Percentiles rank a stretch among this genome's conserved stretches.
Conservation (phyloP, 441 rosid species). For the Euphorbia corollata region DNA sequence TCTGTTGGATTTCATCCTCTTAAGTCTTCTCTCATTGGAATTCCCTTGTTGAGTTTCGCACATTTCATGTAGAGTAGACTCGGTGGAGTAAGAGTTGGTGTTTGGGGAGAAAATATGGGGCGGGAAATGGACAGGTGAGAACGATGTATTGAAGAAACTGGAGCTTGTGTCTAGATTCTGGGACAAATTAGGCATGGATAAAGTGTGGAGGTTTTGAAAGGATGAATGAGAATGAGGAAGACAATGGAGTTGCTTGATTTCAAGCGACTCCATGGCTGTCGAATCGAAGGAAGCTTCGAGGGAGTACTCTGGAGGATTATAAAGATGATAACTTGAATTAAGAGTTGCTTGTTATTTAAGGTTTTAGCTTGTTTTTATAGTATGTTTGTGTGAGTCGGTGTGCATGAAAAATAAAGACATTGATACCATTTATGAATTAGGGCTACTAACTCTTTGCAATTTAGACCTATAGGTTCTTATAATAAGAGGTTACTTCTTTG, state of each 20-base stretch:
- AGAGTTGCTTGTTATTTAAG: slow-evolving; percentile 17
- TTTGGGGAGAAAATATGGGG: slow-evolving; percentile 30
- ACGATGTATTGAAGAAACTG: slow-evolving; percentile 22
- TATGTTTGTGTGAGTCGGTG: not conserved
- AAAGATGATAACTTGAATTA: not conserved
- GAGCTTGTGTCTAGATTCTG: slow-evolving; percentile 31
- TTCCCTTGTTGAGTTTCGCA: slow-evolving; percentile 22
- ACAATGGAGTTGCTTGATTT: slow-evolving; percentile 21
- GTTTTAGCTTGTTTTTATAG: not conserved
- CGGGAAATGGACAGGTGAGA: slow-evolving; percentile 34
- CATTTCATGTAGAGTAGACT: slow-evolving; percentile 24
- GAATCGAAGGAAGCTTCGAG: not conserved
- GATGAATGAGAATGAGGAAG: slow-evolving; percentile 18
- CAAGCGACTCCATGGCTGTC: slow-evolving; percentile 25
- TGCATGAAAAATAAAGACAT: not conserved
- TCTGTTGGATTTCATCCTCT: slow-evolving; percentile 65
- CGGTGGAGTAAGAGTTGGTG: slow-evolving; percentile 23
- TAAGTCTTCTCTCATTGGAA: slow-evolving; percentile 43
- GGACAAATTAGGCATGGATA: slow-evolving; percentile 21
- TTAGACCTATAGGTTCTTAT: not conserved
- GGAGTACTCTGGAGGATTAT: no score
- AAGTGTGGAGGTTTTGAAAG: slow-evolving; percentile 17
- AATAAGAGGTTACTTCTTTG: not conserved
- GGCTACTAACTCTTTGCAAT: slow-evolving; percentile 11
- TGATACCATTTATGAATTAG: slow-evolving; percentile 2